Evolutionary conservation across 441 rosid genomes (phyloP), one percentile per base, ranked within the genome.

Genomic region (Capsella rubella): DNA sequence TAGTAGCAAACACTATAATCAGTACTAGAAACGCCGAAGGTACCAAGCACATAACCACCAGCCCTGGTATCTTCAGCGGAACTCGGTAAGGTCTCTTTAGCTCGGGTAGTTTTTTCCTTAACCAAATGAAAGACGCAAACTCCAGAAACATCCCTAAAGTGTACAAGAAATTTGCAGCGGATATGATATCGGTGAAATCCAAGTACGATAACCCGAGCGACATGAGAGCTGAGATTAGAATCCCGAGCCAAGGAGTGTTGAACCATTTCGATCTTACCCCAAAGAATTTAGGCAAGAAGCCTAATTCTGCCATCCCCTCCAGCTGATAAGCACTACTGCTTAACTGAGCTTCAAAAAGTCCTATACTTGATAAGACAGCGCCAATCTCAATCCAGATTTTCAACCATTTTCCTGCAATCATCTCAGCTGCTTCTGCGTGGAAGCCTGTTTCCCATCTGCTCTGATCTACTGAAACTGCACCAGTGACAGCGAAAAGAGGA

Each of bases 241-340:
- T 93, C 35, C 92, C 97, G 1, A 93, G 62, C 98, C 96, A 91
- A 6, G 97, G 96, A 16, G 98, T 93, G 64, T 79, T 72, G 69
- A 91, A 93, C 86, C 83, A 59, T 63, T 79, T 84, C 9, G 98
- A 89, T 31, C 94, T 51, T 3, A 42, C 9, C 0, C 78, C 83
- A 32, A 87, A 88, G 73, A 87, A 83, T 55, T 34, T 78, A 49
- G 90, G 90, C 66, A 88, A 42, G 61, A 82, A 55, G 2, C 87
- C 90, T 61, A 88, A 16, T 73, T 82, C 78, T 0, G 87, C 81
- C 93, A 88, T 86, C 0, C 90, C 90, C 0, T 79, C 73, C 3
- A 88, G 71, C 71, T 86, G 93, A 76, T 83, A 85, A 18, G 87
- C 85, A 46, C 87, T 76, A 14, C 84, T 85, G 37, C 90, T 86